Conservation (phyloP, 306 rosid species). For the Cicer arietinum region DNA sequence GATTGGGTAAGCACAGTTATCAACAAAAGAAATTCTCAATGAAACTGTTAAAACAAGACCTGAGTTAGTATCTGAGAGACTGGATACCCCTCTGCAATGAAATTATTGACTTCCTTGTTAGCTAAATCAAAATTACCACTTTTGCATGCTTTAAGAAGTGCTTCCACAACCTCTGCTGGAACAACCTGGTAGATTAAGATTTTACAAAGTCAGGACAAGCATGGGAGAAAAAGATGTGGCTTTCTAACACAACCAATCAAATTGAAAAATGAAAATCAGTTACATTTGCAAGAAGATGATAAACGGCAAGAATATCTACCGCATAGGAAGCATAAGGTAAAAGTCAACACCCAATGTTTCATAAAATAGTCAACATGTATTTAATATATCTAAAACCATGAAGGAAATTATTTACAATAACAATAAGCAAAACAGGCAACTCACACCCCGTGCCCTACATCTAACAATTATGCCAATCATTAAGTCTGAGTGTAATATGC, state of each 20-base stretch:
- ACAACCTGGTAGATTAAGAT: conserved; percentile 61
- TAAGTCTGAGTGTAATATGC: background rate
- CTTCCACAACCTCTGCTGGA: conserved; percentile 63
- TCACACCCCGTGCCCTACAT: conserved; percentile 17
- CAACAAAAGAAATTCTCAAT: conserved; percentile 15
- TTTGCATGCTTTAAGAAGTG: conserved; percentile 69
- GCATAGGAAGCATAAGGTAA: conserved; percentile 31
- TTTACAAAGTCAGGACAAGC: conserved; percentile 38
- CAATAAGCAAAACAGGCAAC: conserved; percentile 17
- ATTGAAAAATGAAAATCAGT: conserved; percentile 24
- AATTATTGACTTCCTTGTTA: conserved; percentile 84
- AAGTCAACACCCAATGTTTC: conserved; percentile 32
- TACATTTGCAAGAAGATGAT: background rate
- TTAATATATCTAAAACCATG: background rate
- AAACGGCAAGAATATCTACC: conserved; percentile 10
- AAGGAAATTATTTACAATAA: background rate
- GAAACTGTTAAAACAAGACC: conserved; percentile 49
- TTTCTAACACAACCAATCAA: conserved; percentile 1
- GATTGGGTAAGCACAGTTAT: background rate
- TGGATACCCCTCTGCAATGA: conserved; percentile 95
- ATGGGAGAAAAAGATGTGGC: background rate
- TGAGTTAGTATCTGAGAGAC: conserved; percentile 86
- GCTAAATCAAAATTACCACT: conserved; percentile 91
- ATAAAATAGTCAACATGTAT: conserved; percentile 17
- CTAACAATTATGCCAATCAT: conserved; percentile 34